Conservation (phyloP, 768 basidiomycete species). For the Serendipita sp. region DNA sequence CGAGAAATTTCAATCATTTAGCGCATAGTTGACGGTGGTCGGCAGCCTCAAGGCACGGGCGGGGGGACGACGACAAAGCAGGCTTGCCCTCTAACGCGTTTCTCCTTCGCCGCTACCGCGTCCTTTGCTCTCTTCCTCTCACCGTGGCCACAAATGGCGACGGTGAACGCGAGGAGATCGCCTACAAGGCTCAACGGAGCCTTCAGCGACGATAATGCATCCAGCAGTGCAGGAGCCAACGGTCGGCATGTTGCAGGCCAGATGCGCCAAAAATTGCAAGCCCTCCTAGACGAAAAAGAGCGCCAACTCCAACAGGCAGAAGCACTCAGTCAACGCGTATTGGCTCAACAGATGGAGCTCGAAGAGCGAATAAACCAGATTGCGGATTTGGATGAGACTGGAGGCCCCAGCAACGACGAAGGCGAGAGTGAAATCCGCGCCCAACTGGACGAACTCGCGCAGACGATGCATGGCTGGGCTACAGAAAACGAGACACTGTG, state of each 20-base stretch:
- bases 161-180: neutral
- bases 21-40: too few species aligned
- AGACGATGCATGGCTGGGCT: slow-evolving; percentile 65
- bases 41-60: too few species aligned
- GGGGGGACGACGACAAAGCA: too few species aligned
- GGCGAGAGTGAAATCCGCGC: slow-evolving; percentile 53
- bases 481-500: slow-evolving; percentile 62
- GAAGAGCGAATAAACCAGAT: slow-evolving; percentile 76
- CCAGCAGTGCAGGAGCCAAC: neutral
- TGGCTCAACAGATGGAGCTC: slow-evolving; percentile 85
- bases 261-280: slow-evolving; percentile 28
- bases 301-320: slow-evolving; percentile 85
- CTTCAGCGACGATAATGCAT: neutral
- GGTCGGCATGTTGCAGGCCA: neutral
- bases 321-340: slow-evolving; percentile 82
- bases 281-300: slow-evolving; percentile 77
- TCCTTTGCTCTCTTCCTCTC: too few species aligned
- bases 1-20: too few species aligned
- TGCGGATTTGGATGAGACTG: slow-evolving; percentile 39
- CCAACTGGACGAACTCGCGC: slow-evolving; percentile 60
- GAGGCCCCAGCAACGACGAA: slow-evolving; percentile 46
- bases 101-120: too few species aligned
- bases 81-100: too few species aligned
- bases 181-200: neutral
- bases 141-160: neutral